These are phyloP conservation scores for Leccinum pachyderme DNA, from an alignment of 1,284 basidiomycete species.

Conservation along the genomic window DNA sequence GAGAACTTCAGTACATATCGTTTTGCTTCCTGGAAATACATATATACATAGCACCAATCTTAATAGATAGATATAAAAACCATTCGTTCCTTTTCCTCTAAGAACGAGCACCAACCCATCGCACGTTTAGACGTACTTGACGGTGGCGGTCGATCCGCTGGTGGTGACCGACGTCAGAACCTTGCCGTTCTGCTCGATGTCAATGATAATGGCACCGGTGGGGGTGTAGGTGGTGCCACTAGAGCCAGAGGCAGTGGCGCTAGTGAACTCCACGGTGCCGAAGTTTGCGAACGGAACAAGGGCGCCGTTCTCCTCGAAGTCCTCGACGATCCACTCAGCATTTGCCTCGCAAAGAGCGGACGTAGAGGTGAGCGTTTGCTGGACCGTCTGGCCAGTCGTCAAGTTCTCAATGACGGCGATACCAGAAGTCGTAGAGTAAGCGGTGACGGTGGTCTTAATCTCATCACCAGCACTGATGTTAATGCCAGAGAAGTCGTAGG, in stretches of 20 bases:
- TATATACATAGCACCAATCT: background rate
- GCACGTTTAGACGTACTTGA: background rate
- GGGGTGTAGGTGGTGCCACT: background rate
- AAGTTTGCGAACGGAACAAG: background rate
- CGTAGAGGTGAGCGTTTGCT: background rate
- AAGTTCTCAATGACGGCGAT: background rate
- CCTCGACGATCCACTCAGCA: background rate
- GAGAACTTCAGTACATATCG: background rate
- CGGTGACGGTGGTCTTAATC: background rate
- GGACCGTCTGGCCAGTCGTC: background rate
- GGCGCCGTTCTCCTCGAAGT: background rate
- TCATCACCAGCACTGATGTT: background rate
- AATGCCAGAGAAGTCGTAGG: background rate
- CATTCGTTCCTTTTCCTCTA: background rate
- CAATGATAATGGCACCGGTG: background rate
- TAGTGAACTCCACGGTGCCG: background rate
- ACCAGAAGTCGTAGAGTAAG: background rate
- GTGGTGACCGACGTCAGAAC: background rate
- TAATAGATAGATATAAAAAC: background rate
- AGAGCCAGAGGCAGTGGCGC: background rate
- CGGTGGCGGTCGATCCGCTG: background rate
- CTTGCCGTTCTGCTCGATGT: background rate
- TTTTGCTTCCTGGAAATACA: background rate
- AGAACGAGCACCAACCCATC: background rate
- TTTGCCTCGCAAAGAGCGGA: background rate